phyloP scores from a whole-genome alignment of 2,329 filamentous ascomycete genomes.

The Cytospora mali region DNA sequence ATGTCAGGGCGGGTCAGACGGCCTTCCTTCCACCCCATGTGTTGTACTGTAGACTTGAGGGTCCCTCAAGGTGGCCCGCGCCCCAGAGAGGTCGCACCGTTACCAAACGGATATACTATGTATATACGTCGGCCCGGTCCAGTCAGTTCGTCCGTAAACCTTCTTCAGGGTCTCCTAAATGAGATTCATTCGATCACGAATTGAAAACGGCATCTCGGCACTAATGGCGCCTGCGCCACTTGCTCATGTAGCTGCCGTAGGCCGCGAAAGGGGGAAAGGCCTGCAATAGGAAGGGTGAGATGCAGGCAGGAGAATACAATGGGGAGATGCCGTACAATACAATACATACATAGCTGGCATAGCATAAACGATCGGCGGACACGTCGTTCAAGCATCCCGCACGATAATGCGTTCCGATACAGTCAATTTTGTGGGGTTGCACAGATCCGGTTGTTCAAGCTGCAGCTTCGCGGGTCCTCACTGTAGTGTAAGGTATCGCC shows the following conservation, averaged over 20 bases:
- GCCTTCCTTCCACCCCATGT: neutral
- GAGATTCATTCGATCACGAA: neutral
- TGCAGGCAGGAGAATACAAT: neutral
- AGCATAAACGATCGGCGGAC: constrained; percentile 2
- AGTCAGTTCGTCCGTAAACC: neutral
- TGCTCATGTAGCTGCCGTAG: neutral
- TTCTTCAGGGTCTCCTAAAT: neutral
- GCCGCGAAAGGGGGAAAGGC: neutral
- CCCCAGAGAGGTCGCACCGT: neutral
- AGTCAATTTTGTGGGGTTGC: neutral
- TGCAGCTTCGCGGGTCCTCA: too few species aligned
- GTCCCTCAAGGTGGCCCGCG: neutral
- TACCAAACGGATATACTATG: neutral
- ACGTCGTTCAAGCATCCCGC: neutral
- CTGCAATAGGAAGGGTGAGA: neutral
- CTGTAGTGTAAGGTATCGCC: neutral
- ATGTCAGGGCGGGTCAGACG: neutral
- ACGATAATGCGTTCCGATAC: neutral
- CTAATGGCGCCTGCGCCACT: neutral
- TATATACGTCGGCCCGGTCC: neutral
- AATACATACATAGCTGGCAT: neutral
- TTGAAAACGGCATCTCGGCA: neutral
- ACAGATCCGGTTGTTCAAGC: neutral
- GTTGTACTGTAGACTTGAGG: too few species aligned
- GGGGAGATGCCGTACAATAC: neutral